A percentile compares a stretch with the other conserved stretches of the same genome.
Conservation (phyloP, 805 yeast species). For the Saccharomycopsis fermentans region DNA sequence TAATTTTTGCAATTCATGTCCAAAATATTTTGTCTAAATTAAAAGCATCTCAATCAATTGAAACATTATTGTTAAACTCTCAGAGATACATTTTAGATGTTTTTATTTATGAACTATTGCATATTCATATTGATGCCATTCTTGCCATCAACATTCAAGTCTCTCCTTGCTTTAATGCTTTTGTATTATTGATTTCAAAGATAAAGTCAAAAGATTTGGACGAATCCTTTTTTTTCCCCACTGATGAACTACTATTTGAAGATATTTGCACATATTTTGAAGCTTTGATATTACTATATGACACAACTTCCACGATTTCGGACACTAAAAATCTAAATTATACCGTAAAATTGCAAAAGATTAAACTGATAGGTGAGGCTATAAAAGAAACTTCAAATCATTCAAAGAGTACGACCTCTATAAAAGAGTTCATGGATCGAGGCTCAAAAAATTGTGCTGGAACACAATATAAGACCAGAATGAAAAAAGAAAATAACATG, state of each 20-base stretch:
- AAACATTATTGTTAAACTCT: not conserved
- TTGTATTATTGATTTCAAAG: not conserved
- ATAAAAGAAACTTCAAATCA: not conserved
- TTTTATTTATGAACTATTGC: not conserved
- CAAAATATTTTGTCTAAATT: not conserved
- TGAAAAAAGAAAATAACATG: not conserved
- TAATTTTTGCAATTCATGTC: not conserved
- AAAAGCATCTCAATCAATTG: not conserved
- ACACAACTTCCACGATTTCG: not conserved
- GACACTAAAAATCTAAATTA: not conserved
- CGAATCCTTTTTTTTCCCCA: not conserved
- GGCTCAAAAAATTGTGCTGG: not conserved
- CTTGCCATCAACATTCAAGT: not conserved
- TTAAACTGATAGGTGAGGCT: not conserved
- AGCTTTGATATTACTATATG: not conserved
- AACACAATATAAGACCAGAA: too few species aligned
- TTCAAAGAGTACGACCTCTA: too few species aligned
- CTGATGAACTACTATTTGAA: not conserved
- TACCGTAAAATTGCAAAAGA: not conserved
- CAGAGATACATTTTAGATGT: not conserved
- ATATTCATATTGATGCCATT: not conserved
- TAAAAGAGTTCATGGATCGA: too few species aligned
- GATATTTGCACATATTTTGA: not conserved
- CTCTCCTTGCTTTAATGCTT: not conserved
- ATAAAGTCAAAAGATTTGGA: not conserved